Base-by-base conservation (phyloP, 2,329 filamentous ascomycete species). In the Fusarium sp. region DNA sequence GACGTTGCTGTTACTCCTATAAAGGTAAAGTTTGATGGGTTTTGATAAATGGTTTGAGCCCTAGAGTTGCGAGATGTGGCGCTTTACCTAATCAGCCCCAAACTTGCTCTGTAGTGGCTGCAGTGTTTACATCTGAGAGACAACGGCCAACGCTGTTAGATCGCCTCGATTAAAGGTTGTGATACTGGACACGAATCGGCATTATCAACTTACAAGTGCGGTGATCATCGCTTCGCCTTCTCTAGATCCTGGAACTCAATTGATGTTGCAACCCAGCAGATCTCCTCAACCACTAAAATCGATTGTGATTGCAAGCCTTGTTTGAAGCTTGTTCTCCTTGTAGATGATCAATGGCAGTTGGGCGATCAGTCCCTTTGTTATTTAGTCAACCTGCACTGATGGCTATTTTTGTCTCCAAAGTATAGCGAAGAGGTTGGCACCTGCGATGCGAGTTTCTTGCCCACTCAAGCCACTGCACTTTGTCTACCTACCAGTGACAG, bases 401-500 rank as follows among this genome's bases (percentile, higher is more conserved):
- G 20, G 24, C 38, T 65, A 43, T 59, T 64, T 48, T 43, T 46
- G 46, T 59, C 24, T n/a, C 40, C 36, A 48, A 26, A 43, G 34
- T 36, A 31, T 5, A 31, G 28, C 18, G 36, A 46, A 38, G 17
- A 20, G 44, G 50, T 22, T 42, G 28, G 24, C 11, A 24, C n/a
- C 6, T 22, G 15, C 18, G 33, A 18, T 34, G 26, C 39, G 58
- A 48, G 53, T 54, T 54, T 50, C 45, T 60, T 64, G 58, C 66
- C 63, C 71, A 20, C 18, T 20, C 18, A 20, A 20, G 18, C 18
- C 18, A 52, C 58, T 58, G 43, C 44, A 39, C 64, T 56, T 44
- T 58, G 56, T 63, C 58, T 59, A 49, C 34, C 59, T 56, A 13
- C 60, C 53, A 54, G 61, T 69, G 66, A 63, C 43, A 72, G 28